Evolutionary conservation across 192 early-diverging fungal genomes (phyloP), one percentile per base, ranked within the genome.

Genomic region (Coemansia sp.): DNA sequence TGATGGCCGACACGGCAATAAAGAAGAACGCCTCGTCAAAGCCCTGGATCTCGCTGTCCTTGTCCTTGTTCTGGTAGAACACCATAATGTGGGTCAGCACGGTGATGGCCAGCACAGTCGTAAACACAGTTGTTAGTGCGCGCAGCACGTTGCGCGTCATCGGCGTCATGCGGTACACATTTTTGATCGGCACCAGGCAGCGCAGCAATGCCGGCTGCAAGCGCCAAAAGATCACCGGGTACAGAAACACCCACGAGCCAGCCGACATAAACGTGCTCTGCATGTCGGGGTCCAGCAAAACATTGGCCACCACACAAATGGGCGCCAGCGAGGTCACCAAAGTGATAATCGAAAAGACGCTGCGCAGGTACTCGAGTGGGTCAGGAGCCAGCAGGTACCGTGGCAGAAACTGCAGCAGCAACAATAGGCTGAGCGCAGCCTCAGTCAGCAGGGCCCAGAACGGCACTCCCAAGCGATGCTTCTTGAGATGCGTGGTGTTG

Each of bases 51-150:
- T 73, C 69, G 55, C 54, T 61, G 57, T 74, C 61, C 38, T 72
- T 67, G 72, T 62, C 60, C 60, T 82, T 74, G 61, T 78, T 70
- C 74, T 89, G 86, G 66, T 84, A 83, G 60, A 74, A 86, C 6
- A 88, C 76, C 67, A 85, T 81, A 11, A 85, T 71, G 43, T 92
- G 90, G 11, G 89, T 86, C 57, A 85, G 86, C 26, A 87, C 89
- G 0, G 89, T 84, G 52, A 91, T 88, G 3, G 87, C 88, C 51
- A 90, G 66, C 39, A 92, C 78, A 1, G 88, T 89, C 43, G 86
- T 85, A 29, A 90, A 83, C 54, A 92, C 89, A 1, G 87, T 81
- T 0, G 85, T 76, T 29, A 80, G 78, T 19, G 87, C 69, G 4
- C 83, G 78, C 45, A 87, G 52, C 19, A 78, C 86, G 50, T 92